Evolutionary conservation across 2,329 filamentous ascomycete species (phyloP), one percentile per base, ranked within the genome.

Genomic region (Cladorrhinum sp.): DNA sequence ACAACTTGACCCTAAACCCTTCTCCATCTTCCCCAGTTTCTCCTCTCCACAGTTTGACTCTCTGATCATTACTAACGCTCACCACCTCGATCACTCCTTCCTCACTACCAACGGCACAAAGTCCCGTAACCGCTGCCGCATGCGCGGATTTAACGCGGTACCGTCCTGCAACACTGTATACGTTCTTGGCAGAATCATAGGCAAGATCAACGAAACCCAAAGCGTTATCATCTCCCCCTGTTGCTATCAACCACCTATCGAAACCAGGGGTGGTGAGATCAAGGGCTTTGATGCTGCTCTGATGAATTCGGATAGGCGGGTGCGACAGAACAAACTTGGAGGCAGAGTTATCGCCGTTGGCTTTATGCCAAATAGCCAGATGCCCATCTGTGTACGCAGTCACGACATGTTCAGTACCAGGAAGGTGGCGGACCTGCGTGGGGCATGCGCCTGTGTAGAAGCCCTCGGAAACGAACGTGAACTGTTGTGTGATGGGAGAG

Each of bases 141-240:
- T 95, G 91, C 0, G 89, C 88, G 1, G 79, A 79, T 23, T 77
- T 77, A 1, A 89, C 73, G 2, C 69, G 62, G 52, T 60, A 66
- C 13, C 71, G 68, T 41, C 66, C 71, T 32, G 60, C 48, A 7
- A 74, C 58, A 1, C 36, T 53, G 55, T 66, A 70, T 16, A 1
- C 24, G 5, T 36, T 25, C 2, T 20, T 10, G 57, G 38, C 38
- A 51, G 20, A 45, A n/a, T 53, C 59, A 81, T 66, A 29, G 81
- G 70, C 0, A 60, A 73, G 23, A 82, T 83, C 58, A 16, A 70
- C 57, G 10, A 91, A 69, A 0, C 83, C 87, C 0, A 98, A 73
- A 2, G 89, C 88, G 63, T 95, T 95, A 73, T 98, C 95, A 68
- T 99, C 95, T 22, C 95, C 92, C 24, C 91, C 92, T 0, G 91